These are phyloP conservation scores for Umbellularia californica DNA, from an alignment of 164 flowering plant genomes.

Conservation along the genomic window DNA sequence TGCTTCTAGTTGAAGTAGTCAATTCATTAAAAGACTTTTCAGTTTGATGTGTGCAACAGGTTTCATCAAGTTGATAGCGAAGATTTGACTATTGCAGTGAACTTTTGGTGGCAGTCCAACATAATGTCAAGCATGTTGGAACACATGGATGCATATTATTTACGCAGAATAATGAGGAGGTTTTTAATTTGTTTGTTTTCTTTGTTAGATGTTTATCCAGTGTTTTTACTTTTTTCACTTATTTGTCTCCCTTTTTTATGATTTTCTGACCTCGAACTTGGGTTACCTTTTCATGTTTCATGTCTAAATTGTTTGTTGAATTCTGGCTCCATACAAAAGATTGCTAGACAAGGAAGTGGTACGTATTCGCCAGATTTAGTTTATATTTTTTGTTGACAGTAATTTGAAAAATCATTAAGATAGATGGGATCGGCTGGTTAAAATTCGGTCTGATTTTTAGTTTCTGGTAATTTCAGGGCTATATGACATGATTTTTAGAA, in stretches of 20 bases:
- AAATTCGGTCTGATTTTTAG: background rate
- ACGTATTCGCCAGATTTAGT: constrained; percentile 21
- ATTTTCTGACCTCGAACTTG: constrained; percentile 11
- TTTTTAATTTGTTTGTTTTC: constrained; percentile 7
- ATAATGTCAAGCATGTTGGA: constrained; percentile 63
- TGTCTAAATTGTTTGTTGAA: constrained; percentile 20
- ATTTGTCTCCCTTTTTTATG: background rate
- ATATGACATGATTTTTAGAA: background rate
- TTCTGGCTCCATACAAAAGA: constrained; percentile 34
- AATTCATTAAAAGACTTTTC: constrained; percentile 4
- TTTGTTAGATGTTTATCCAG: background rate
- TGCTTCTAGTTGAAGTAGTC: background rate
- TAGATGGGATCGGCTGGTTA: constrained; percentile 2
- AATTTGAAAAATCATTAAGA: background rate
- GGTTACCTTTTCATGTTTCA: constrained; percentile 16
- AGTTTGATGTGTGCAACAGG: constrained; percentile 39
- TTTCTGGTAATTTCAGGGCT: background rate
- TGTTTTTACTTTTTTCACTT: background rate
- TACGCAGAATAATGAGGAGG: constrained; percentile 85
- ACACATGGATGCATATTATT: constrained; percentile 93
- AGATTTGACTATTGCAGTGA: constrained; percentile 77
- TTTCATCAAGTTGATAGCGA: constrained; percentile 94
- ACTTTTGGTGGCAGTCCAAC: constrained; percentile 93
- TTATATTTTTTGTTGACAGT: constrained; percentile 7
- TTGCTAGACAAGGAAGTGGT: constrained; percentile 85